These are phyloP conservation scores for Pichia sp. DNA, from an alignment of 1,139 yeast species.

Conservation along the genomic window DNA sequence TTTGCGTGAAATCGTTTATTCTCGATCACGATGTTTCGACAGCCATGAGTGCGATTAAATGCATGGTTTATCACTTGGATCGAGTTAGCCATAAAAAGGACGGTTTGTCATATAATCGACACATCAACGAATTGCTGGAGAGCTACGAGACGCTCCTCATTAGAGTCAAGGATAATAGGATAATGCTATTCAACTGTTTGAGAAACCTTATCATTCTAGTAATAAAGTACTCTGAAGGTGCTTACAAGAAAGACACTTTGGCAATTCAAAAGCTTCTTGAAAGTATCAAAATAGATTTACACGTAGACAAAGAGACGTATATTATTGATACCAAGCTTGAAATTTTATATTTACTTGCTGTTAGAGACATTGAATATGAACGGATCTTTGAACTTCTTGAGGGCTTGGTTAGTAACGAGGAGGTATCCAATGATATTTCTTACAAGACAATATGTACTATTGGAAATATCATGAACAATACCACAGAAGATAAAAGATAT, in stretches of 20 bases:
- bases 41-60: slow-evolving; percentile 6
- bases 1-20: slow-evolving; percentile 5
- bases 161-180: not conserved
- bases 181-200: slow-evolving; percentile 4
- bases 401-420: slow-evolving; percentile 32
- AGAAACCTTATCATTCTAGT: slow-evolving; percentile 7
- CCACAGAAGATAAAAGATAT: slow-evolving; percentile 24
- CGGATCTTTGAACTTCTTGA: slow-evolving; percentile 79
- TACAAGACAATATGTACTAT: slow-evolving; percentile 82
- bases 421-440: slow-evolving; percentile 4
- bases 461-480: slow-evolving; percentile 52
- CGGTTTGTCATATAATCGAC: not conserved
- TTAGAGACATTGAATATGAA: slow-evolving; percentile 80
- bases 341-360: slow-evolving; percentile 71
- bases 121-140: not conserved
- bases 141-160: not conserved
- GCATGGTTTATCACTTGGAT: slow-evolving; percentile 2
- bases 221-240: slow-evolving; percentile 1
- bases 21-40: slow-evolving; percentile 1
- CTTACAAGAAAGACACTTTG: not conserved
- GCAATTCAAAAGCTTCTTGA: not conserved
- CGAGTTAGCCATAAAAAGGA: not conserved
- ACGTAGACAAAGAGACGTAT: slow-evolving; percentile 35
- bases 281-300: slow-evolving; percentile 1
- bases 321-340: slow-evolving; percentile 88